Conservation (phyloP, 495 filamentous ascomycete species). For the Hypoxylon rickii region DNA sequence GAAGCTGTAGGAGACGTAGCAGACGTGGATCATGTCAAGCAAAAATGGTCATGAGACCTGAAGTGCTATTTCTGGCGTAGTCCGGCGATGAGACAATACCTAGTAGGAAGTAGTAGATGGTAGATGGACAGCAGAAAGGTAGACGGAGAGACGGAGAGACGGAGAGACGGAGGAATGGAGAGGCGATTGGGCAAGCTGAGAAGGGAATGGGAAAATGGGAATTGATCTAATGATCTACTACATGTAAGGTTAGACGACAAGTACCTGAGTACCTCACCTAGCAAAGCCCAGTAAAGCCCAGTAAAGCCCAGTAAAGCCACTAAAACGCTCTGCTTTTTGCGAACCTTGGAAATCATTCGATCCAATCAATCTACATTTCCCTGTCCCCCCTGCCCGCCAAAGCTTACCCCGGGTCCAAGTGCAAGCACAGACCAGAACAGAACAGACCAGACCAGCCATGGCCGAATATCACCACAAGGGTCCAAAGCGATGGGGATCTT, state of each 20-base stretch:
- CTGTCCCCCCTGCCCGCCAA: neutral
- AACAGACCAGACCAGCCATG: neutral
- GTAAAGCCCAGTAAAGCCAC: no score
- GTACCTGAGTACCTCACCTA: no score
- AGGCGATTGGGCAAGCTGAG: conserved; percentile 30
- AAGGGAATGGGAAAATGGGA: conserved; percentile 1
- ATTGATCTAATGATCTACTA: conserved; percentile 28
- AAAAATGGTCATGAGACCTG: conserved; percentile 34
- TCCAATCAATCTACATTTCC: conserved; percentile 17
- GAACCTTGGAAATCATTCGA: conserved; percentile 16
- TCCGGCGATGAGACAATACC: conserved; percentile 34
- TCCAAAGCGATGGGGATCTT: conserved; percentile 7
- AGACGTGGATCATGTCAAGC: conserved; percentile 22
- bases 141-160: no score
- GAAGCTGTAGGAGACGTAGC: neutral
- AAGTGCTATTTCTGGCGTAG: conserved; percentile 31
- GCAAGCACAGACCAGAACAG: conserved; percentile 20
- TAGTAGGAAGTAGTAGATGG: no score
- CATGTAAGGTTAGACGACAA: no score
- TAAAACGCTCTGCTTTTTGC: no score
- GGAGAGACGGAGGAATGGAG: conserved; percentile 3
- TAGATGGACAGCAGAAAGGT: no score
- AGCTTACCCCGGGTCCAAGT: conserved; percentile 2
- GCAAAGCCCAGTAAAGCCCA: no score
- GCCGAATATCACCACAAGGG: conserved; percentile 29